Evolutionary conservation across 306 rosid species (phyloP).

Genomic region (Oxytropis ochrocephala): DNA sequence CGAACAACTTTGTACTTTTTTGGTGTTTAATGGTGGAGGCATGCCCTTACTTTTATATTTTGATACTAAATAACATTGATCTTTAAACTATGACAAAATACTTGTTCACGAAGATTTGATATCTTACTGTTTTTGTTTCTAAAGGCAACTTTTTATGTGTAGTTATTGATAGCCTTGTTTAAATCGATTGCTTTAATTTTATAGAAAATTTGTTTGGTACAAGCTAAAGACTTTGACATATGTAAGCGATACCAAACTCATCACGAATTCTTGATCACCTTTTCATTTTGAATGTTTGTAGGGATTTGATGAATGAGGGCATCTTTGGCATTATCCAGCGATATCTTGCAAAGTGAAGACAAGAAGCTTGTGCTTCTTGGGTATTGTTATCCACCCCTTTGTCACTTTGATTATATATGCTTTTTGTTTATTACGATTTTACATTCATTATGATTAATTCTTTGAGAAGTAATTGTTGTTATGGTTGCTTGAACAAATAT

Average conservation of each 20-base stretch:
- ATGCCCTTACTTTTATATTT: no score
- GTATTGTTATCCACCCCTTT: conserved; percentile 42
- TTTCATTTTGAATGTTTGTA: conserved; percentile 28
- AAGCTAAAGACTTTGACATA: not conserved
- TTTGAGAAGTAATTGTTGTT: conserved; percentile 39
- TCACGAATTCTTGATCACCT: not conserved
- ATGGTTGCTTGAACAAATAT: conserved; percentile 97
- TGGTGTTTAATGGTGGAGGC: no score
- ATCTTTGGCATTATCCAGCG: conserved; percentile 70
- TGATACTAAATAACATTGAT: no score
- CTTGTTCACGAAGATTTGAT: not conserved
- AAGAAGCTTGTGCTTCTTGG: conserved; percentile 87
- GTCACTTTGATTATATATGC: not conserved
- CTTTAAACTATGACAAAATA: no score
- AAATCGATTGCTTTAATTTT: not conserved
- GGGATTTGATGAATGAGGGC: no score
- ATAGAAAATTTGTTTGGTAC: not conserved
- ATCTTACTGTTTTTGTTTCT: not conserved
- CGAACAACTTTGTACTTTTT: no score
- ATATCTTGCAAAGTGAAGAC: conserved; percentile 74
- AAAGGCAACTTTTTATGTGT: not conserved
- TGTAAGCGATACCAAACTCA: not conserved
- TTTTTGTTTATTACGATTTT: not conserved
- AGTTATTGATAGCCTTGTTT: not conserved
- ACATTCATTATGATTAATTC: not conserved